Percentiles rank a stretch among this genome's conserved stretches.
Evolutionary conservation across 1,139 yeast genomes (phyloP).

Genomic region (Wickerhamomyces sp.): DNA sequence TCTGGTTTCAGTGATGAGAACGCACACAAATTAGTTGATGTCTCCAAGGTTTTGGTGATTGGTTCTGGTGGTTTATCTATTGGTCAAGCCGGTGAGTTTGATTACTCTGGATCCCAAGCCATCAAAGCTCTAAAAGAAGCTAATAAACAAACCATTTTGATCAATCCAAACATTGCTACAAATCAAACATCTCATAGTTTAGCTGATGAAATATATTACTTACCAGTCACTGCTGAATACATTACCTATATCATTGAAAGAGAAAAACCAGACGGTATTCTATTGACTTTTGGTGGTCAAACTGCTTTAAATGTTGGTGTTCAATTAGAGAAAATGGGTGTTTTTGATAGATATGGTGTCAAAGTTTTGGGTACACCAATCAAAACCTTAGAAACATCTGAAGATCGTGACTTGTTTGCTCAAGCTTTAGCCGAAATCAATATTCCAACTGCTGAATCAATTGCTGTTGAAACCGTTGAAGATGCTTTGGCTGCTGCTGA

Average conservation of each 20-base stretch:
- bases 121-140: slow-evolving; percentile 94
- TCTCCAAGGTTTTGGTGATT: slow-evolving; percentile 81
- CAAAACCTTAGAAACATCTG: slow-evolving; percentile 90
- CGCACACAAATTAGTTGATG: slow-evolving; percentile 62
- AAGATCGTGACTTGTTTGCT: slow-evolving; percentile 94
- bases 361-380: slow-evolving; percentile 97
- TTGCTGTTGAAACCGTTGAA: slow-evolving; percentile 90
- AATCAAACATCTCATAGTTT: slow-evolving; percentile 94
- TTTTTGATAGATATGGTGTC: slow-evolving; percentile 82
- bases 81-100: slow-evolving; percentile 99
- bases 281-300: slow-evolving; percentile 97
- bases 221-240: slow-evolving; percentile 96
- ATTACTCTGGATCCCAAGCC: slow-evolving; percentile 96
- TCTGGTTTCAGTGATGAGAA: slow-evolving; percentile 37
- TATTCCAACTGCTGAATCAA: slow-evolving; percentile 93
- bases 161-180: slow-evolving; percentile 96
- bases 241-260: slow-evolving; percentile 91
- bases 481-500: slow-evolving; percentile 89
- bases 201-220: slow-evolving; percentile 91
- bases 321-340: slow-evolving; percentile 88
- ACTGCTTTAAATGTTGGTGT: slow-evolving; percentile 96
- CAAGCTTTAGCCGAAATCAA: slow-evolving; percentile 90
- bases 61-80: slow-evolving; percentile 98
- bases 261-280: slow-evolving; percentile 93
- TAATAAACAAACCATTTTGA: slow-evolving; percentile 74